Evolutionary conservation across 73 alveolate species (phyloP).

Genomic region (Tetrahymena elliotti): DNA sequence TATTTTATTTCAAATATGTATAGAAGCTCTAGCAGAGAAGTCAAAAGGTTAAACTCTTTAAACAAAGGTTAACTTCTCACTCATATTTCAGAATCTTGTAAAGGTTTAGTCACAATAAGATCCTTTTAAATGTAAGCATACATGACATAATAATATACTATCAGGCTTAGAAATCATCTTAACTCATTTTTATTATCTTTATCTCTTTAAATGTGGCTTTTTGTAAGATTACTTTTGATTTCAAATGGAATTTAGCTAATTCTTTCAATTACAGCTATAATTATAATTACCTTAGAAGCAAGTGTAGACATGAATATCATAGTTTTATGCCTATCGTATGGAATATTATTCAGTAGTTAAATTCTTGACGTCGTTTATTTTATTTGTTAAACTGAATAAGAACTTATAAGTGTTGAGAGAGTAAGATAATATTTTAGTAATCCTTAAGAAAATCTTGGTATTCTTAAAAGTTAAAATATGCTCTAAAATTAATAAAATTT

Average conservation of each 20-base stretch:
- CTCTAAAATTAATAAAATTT: not conserved
- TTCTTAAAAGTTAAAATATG: not conserved
- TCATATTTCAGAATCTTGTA: constrained; percentile 8
- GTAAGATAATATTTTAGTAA: constrained; percentile 10
- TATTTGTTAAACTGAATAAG: constrained; percentile 8
- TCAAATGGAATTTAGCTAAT: constrained; percentile 1
- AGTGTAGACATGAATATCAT: not conserved
- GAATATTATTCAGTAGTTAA: not conserved
- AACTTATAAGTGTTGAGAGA: constrained; percentile 21
- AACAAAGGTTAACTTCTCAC: constrained; percentile 9
- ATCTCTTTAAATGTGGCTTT: constrained; percentile 2
- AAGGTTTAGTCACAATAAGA: constrained; percentile 6
- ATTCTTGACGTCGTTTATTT: constrained; percentile 6
- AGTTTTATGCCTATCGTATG: constrained; percentile 14
- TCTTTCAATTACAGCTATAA: not conserved
- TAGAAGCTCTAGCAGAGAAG: constrained; percentile 7
- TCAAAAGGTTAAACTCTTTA: constrained; percentile 9
- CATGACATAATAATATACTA: not conserved
- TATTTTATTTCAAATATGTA: constrained; percentile 2
- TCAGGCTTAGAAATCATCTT: not conserved
- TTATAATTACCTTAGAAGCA: not conserved
- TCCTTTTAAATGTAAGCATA: not conserved
- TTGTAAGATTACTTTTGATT: constrained; percentile 14
- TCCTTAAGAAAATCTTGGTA: constrained; percentile 1
- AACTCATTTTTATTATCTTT: constrained; percentile 1